Evolutionary conservation across 768 basidiomycete species (phyloP).

Genomic region (Leccinellum rugosiceps): DNA sequence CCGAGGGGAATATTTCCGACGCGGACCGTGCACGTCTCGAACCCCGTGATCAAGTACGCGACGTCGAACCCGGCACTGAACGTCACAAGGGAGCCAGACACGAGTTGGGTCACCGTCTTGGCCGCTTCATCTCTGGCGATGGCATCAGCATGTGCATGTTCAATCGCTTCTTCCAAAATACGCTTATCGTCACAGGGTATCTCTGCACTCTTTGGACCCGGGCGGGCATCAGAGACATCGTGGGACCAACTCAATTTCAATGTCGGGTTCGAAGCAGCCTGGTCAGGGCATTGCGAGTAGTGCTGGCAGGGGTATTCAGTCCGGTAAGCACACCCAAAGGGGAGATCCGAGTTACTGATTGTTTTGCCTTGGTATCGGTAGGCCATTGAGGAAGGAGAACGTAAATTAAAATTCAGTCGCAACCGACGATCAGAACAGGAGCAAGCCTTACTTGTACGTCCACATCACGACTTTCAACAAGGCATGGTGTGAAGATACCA

Average conservation of each 20-base stretch:
- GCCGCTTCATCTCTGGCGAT: conserved; percentile 38
- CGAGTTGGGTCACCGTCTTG: conserved; percentile 40
- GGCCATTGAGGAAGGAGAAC: not conserved
- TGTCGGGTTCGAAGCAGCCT: not conserved
- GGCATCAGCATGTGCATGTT: conserved; percentile 1
- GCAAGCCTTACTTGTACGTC: conserved; percentile 1
- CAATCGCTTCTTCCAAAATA: not conserved
- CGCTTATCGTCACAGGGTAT: conserved; percentile 12
- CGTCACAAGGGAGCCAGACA: conserved; percentile 47
- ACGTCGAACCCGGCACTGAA: conserved; percentile 50
- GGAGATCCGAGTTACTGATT: not conserved
- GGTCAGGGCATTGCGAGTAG: not conserved
- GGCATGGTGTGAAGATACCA: too few species aligned
- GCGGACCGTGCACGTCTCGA: conserved; percentile 48
- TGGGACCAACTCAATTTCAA: not conserved
- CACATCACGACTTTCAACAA: conserved; percentile 13
- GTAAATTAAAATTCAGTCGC: not conserved
- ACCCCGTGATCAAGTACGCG: conserved; percentile 43
- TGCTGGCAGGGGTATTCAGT: not conserved
- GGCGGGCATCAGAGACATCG: conserved; percentile 13
- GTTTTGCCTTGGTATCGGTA: not conserved
- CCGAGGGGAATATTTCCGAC: conserved; percentile 45
- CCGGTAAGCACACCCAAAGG: not conserved
- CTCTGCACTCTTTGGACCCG: conserved; percentile 21
- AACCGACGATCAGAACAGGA: not conserved